A percentile compares a stretch with the other conserved stretches of the same genome.
These are phyloP conservation scores for Hepatocystis sp. DNA, from an alignment of 169 alveolate genomes.

Conservation along the genomic window DNA sequence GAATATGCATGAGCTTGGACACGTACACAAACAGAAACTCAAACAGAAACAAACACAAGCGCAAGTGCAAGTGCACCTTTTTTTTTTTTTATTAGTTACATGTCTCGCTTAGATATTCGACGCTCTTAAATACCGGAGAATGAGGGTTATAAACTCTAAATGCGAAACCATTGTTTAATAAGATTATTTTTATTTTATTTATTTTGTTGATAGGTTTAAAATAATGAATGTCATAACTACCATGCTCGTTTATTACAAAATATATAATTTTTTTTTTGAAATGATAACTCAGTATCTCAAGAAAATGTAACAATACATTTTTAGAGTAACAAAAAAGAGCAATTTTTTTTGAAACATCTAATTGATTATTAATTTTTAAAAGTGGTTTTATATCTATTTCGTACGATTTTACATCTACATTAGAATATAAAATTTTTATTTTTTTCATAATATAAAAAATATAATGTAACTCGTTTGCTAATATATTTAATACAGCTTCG, in stretches of 20 bases:
- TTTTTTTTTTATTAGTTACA: too few species aligned
- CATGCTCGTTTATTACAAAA: constrained; percentile 16
- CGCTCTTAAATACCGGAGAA: neutral
- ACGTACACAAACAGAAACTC: too few species aligned
- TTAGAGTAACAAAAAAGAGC: constrained; percentile 62
- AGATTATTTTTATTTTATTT: constrained; percentile 8
- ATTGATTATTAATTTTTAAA: constrained; percentile 25
- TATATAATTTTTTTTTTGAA: constrained; percentile 39
- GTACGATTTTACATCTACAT: constrained; percentile 8
- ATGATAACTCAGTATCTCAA: constrained; percentile 57
- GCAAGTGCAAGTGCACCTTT: too few species aligned
- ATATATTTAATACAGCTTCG: constrained; percentile 33
- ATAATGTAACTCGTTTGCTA: constrained; percentile 58
- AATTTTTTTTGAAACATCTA: constrained; percentile 27
- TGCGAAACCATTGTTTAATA: constrained; percentile 25
- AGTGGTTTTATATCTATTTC: constrained; percentile 17
- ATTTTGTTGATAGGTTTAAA: constrained; percentile 9
- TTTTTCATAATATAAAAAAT: constrained; percentile 18
- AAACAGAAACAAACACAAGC: too few species aligned
- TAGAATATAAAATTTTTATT: constrained; percentile 26
- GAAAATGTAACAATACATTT: constrained; percentile 25
- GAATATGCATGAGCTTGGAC: too few species aligned
- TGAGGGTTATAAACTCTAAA: constrained; percentile 20
- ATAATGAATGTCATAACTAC: constrained; percentile 29
- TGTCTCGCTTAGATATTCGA: neutral